Percentiles rank a stretch among this genome's conserved stretches.
Conservation (phyloP, 2,329 filamentous ascomycete species). For the Alternaria triticina region DNA sequence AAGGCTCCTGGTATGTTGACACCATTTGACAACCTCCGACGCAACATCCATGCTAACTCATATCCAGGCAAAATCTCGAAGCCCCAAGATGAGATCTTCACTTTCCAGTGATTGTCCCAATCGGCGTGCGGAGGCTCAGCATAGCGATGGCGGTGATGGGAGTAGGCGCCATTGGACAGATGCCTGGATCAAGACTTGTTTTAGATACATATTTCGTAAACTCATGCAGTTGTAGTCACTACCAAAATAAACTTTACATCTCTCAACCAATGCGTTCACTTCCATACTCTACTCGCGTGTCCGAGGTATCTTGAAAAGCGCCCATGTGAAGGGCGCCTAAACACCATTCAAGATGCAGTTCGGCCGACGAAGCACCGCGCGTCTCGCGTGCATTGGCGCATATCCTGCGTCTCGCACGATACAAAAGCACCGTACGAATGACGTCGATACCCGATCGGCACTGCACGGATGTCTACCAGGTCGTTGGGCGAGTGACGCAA, state of each 20-base stretch:
- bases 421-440: not conserved
- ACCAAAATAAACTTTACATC: not conserved
- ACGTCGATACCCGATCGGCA: not conserved
- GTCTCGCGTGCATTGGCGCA: too few relatives aligned
- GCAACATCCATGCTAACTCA: too few relatives aligned
- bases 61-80: slow-evolving; percentile 11
- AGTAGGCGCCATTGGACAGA: not conserved
- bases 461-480: not conserved
- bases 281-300: too few relatives aligned
- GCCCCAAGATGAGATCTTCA: slow-evolving; percentile 19
- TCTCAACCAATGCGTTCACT: not conserved
- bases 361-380: not conserved
- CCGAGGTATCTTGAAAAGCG: not conserved
- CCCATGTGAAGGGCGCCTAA: not conserved
- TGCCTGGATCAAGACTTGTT: not conserved
- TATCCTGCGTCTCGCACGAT: not conserved
- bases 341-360: not conserved
- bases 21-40: too few relatives aligned
- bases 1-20: slow-evolving; percentile 17
- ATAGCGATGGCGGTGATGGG: not conserved
- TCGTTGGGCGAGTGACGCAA: not conserved
- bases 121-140: not conserved
- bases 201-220: not conserved
- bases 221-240: not conserved
- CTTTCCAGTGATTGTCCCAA: slow-evolving; percentile 2